Base-by-base conservation (phyloP, 2,329 filamentous ascomycete genomes). In the Rhynchosporium agropyri region DNA sequence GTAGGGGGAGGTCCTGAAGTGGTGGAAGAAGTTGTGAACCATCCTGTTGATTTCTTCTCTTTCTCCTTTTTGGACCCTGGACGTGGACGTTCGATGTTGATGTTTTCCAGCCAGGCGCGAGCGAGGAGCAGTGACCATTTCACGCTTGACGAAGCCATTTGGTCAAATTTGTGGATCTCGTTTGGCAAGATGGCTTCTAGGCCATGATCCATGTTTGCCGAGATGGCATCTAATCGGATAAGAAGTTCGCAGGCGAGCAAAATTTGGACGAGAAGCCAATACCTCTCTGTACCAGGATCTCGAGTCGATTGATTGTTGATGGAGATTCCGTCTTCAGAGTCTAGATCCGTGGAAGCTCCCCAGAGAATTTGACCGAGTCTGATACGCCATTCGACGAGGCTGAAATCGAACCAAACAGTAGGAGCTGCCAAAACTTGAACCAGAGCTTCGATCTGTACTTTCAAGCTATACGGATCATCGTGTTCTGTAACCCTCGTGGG, bases 361-460 rank as follows among this genome's bases (percentile, higher is more conserved):
- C 89, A 92, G 2, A 92, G 76, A 48, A 91, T 81, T 74, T 91
- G 89, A 6, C 89, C 89, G 1, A 92, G 78, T 12, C 88, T 81
- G 63, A 92, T 88, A 43, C 89, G 83, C 88, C 88, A 91, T 72
- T 91, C 89, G 6, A 91, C 86, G 38, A 87, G 81, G 26, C 87
- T 89, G 67, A 92, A 89, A 74, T 92, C 88, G 58, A 89, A 82
- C 89, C 89, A 92, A 51, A 90, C 83, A 61, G 88, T 87, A 60
- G 86, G 81, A 7, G 84, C 77, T 0, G 83, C 84, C 50, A 92
- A 79, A 9, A 89, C 83, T 71, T 85, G 85, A 51, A 91, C 80
- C 20, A 92, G 76, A 3, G 86, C 83, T 67, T 87, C 81, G 61
- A 91, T 90, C 72, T 92, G 89, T 42, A 89, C 86, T 49, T 87